Base-by-base conservation (phyloP, 805 yeast species). In the Saturnispora quitensis region DNA sequence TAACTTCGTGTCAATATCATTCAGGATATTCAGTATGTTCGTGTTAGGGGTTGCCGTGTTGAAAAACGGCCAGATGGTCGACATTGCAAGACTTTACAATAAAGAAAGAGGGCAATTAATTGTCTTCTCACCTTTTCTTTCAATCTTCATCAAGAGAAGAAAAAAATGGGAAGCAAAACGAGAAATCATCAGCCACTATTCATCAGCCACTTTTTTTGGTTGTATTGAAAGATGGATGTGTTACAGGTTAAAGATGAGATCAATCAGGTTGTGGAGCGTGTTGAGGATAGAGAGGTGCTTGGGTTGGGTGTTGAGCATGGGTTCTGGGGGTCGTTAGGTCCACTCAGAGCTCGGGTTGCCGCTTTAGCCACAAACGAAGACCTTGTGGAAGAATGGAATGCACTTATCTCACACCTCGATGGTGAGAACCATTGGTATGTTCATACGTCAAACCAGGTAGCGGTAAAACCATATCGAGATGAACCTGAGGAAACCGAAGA, bases 41-140 rank as follows among this genome's bases (percentile, higher is more conserved):
- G 69, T 72, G 58, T 68, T 68, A 25, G 71, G 66, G 33, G 67
- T 65, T 6, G 71, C 63, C 24, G 63, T 57, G 53, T 68, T 67
- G 60, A 68, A 68, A 54, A 68, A 68, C 7, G 73, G 72, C 73
- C 73, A 68, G 50, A 68, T 68, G 48, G 68, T 65, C 44, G 70
- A 66, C 70, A 68, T 66, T 31, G 8, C 55, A 47, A 50, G 31
- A 18, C 40, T 28, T 27, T 20, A 7, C 36, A 18, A 42, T 43
- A 18, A 42, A 40, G 48, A 18, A 40, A n/a, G 22, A 40, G 44
- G 44, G 44, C 44, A 24, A 24, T 40, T 22, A 40, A 40, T 24
- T 40, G 27, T 40, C 31, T 40, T 22, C 31, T 40, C 31, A 38
- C 44, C 25, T 18, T 40, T 7, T 24, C 5, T 13, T 12, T 22